Percentiles rank a stretch among this genome's conserved stretches.
Conservation (phyloP, 176 grass and related monocot genomes). For the Oryza longistaminata region DNA sequence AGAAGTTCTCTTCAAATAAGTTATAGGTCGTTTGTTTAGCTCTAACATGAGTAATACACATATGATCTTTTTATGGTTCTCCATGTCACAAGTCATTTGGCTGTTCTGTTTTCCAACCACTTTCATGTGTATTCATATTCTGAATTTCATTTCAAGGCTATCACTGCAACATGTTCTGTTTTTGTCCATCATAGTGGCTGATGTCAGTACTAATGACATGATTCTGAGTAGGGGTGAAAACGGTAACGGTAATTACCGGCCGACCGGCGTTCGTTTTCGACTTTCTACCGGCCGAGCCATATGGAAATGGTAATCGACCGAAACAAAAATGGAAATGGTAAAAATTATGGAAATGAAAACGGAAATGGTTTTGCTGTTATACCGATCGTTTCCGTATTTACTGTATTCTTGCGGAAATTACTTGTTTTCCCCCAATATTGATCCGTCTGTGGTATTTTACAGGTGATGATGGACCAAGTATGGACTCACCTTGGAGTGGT, state of each 20-base stretch:
- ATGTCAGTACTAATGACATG: conserved; percentile 23
- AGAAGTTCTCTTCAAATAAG: background rate
- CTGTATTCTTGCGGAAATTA: no score
- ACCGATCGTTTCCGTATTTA: no score
- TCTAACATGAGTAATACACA: background rate
- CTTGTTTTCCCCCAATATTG: conserved; percentile 23
- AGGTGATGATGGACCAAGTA: conserved; percentile 67
- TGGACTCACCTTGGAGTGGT: conserved; percentile 53
- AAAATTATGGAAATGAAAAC: no score
- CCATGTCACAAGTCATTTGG: background rate
- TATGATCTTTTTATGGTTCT: background rate
- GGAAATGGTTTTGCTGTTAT: no score
- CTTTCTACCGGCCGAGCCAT: no score
- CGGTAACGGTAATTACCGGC: no score
- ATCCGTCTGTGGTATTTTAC: conserved; percentile 11
- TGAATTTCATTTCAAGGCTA: conserved; percentile 13
- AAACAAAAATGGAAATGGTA: no score
- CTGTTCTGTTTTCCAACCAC: background rate
- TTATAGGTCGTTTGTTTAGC: background rate
- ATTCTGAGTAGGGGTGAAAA: no score
- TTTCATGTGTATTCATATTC: background rate
- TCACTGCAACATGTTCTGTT: background rate
- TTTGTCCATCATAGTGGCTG: conserved; percentile 1
- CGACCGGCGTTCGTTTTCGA: no score
- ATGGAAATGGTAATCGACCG: no score